Evolutionary conservation across 2,329 filamentous ascomycete genomes (phyloP).

Genomic region (Scytalidium sp.): DNA sequence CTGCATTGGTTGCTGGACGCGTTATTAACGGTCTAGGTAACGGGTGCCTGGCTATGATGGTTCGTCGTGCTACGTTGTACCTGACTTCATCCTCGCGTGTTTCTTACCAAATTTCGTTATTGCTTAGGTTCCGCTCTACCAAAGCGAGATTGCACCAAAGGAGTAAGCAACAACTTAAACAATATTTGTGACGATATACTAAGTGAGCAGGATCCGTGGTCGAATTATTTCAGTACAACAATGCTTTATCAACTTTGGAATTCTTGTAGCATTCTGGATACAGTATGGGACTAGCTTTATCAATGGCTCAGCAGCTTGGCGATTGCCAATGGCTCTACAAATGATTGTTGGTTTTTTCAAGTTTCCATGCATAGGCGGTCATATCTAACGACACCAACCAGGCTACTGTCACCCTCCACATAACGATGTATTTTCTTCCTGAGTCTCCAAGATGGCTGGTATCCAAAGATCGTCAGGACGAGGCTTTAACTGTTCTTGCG

Average conservation of each 20-base stretch:
- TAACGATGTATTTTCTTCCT: slow-evolving; percentile 43
- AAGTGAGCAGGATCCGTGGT: slow-evolving; percentile 15
- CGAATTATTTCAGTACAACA: slow-evolving; percentile 22
- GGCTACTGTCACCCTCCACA: background rate
- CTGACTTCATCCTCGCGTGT: background rate
- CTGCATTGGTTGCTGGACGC: slow-evolving; percentile 22
- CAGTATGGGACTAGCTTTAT: slow-evolving; percentile 8
- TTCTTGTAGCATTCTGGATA: slow-evolving; percentile 19
- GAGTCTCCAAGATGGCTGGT: slow-evolving; percentile 44
- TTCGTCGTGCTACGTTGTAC: background rate
- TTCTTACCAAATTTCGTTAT: no score
- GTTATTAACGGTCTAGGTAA: slow-evolving; percentile 23
- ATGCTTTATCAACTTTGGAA: slow-evolving; percentile 21
- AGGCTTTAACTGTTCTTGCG: slow-evolving; percentile 51
- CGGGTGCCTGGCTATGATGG: slow-evolving; percentile 10
- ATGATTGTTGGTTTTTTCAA: slow-evolving; percentile 8
- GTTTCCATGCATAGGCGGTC: slow-evolving; percentile 7
- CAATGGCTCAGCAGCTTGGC: slow-evolving; percentile 15
- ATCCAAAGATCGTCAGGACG: slow-evolving; percentile 48
- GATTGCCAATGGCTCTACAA: slow-evolving; percentile 26
- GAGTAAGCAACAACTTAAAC: slow-evolving; percentile 6
- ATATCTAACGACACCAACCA: slow-evolving; percentile 24
- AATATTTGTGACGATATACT: background rate
- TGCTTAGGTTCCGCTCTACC: slow-evolving; percentile 5
- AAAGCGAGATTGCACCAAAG: slow-evolving; percentile 5